Base-by-base conservation (phyloP, 176 grass and related monocot species). In the Miscanthus lutarioriparius region DNA sequence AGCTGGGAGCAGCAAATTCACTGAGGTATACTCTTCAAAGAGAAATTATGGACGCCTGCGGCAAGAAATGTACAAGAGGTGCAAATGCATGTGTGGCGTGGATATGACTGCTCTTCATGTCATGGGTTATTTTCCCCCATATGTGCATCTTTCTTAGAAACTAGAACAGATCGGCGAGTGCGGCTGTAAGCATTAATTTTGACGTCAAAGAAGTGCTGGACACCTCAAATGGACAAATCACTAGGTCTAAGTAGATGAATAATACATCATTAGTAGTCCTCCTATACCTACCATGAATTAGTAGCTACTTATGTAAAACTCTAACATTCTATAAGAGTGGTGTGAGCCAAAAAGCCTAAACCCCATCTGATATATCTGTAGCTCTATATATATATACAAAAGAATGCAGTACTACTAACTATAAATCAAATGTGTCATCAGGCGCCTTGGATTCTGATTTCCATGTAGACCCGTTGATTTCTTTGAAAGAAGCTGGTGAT, bases 401-500 rank as follows among this genome's bases (percentile, higher is more conserved):
- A 83, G 49, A 25, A 38, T 28, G 48, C 75, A 63, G 13, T 45
- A 63, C 66, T 67, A 41, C 10, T n/a, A 4, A 16, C 28, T 22
- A 23, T 0, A 5, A 27, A 64, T 30, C n/a, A 74, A 78, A 83
- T 87, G 41, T 22, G 71, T 64, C 14, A n/a, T 70, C 13, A 72
- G 20, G 83, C 2, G 20, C 85, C 77, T 16, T 58, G n/a, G 40
- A 73, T 70, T 86, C 96, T 96, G 65, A 99, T 80, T 68, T 23
- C 14, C 64, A 20, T 45, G 12, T 96, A 94, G 23, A 74, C 78
- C 68, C 74, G 77, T 64, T 94, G 64, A 72, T 90, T 87, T 32
- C 43, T 62, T 16, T 86, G 76, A 40, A 87, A 85, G 86, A 92
- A 94, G 67, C 36, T 78, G 72, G 36, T 72, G 36, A 96, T 84